Evolutionary conservation across 1,284 basidiomycete genomes (phyloP), one percentile per base, ranked within the genome.

Genomic region (Irpex sp.): DNA sequence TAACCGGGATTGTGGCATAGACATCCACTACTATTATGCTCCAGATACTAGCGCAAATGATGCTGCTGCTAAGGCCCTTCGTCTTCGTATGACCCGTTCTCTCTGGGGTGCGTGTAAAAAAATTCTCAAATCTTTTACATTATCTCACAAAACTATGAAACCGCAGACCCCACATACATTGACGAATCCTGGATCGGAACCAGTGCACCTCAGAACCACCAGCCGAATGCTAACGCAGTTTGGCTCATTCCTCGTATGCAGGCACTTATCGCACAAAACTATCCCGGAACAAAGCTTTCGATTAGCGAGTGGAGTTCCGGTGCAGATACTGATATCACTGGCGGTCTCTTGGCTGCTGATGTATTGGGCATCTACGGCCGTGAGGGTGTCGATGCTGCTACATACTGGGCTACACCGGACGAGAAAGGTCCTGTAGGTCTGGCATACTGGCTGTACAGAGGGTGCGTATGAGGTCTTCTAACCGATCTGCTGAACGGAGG

Each of bases 21-120:
- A 83, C 67, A 78, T 83, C 62, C 82, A 84, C 67, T 84, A 83
- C 68, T 84, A 84, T 71, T 83, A 77, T 76, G 75, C 76, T 55
- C 64, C 80, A 6, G 81, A 83, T 65, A 81, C 80, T 3, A 82
- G 79, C 62, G 79, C 81, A n/a, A 80, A 81, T 66, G 79, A 83
- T 68, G 81, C 68, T 55, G 77, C 79, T 52, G 80, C 82, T 1
- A 80, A 81, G 68, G 82, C 82, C 19, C 70, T 81, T 47, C 76
- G 81, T 17, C 70, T 84, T 59, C 76, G 82, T 48, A 75, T 77
- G 71, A 79, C 81, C n/a, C 77, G 81, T 19, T 80, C 79, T 63
- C 73, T 80, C 48, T 84, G 81, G 49, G 49, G 49, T 51, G 19
- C 15, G 49, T 51, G 8, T 8, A 7, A n/a, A 8, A 13, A 7